Base-by-base conservation (phyloP, 2,329 filamentous ascomycete species). In the Phialocephala subalpina region DNA sequence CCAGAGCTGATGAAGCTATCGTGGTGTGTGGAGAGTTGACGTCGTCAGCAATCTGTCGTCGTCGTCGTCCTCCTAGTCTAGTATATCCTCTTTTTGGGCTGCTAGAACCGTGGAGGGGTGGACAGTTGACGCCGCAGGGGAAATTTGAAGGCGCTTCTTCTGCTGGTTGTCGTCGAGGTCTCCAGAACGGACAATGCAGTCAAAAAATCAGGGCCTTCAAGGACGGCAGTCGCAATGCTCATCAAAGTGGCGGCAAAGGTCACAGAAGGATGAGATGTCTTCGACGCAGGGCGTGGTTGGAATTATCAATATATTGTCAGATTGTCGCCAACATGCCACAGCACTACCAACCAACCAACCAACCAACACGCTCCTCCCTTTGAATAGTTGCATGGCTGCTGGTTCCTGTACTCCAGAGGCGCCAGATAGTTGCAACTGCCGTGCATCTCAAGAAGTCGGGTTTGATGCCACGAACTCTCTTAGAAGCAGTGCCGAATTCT, bases 1-100 rank as follows among this genome's bases (percentile, higher is more conserved):
- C 22, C 45, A 55, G 35, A 25, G 61, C 61, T 53, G 40, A 55
- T 58, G 42, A 61, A 67, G 65, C 52, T 64, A 60, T 67, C 61
- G 52, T 53, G 60, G 38, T 20, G 36, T 20, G 56, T 63, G 60
- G 60, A 38, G 55, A 49, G 40, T 45, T 33, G 38, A 27, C 27
- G 45, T 58, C 61, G 65, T 61, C 61, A 64, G 61, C 52, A 59
- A 33, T n/a, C 40, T 38, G 33, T 57, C n/a, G 29, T 42, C 27
- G n/a, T 42, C 27, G n/a, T 56, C 14, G 42, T 53, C 33, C 40
- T 58, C 45, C 35, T 63, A 38, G 57, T 20, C 29, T 33, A 20
- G 58, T 53, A 56, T 45, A 38, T 35, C 33, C 58, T 49, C 25
- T 29, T 27, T 52, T 18, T 47, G n/a, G 18, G 27, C 35, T 11